Evolutionary conservation across 2,329 filamentous ascomycete species (phyloP).

Genomic region (Ascochyta viciae-villosae): DNA sequence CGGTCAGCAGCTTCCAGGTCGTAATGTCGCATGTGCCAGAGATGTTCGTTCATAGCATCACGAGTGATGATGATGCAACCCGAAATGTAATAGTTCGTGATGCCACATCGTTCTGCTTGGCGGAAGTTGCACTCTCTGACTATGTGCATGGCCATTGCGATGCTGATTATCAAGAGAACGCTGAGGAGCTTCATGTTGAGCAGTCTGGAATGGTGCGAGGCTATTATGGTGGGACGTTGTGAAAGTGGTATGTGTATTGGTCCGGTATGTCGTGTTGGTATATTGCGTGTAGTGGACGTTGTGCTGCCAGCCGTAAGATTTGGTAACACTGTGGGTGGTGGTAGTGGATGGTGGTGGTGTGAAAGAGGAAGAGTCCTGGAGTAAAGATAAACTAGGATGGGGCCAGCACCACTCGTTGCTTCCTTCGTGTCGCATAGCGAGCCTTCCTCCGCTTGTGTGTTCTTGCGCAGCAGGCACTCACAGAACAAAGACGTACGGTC

Average conservation of each 20-base stretch:
- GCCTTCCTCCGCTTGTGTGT: neutral
- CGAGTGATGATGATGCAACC: no score
- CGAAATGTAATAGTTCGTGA: no score
- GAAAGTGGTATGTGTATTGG: no score
- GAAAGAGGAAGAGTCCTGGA: neutral
- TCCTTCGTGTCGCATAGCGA: no score
- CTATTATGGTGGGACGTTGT: no score
- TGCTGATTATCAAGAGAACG: neutral
- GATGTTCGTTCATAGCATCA: no score
- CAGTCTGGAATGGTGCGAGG: neutral
- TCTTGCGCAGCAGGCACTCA: slow-evolving; percentile 5
- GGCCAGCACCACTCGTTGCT: neutral
- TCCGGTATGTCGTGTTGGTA: neutral
- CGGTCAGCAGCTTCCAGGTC: no score
- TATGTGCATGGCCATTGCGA: neutral
- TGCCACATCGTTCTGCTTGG: no score
- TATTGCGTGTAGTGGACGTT: neutral
- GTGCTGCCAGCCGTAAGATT: neutral
- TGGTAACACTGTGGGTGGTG: neutral
- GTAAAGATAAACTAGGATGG: neutral
- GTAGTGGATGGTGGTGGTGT: neutral
- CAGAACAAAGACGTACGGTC: slow-evolving; percentile 33
- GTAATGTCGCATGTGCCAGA: no score
- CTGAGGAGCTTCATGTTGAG: neutral
- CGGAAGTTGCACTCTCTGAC: no score